A percentile compares a stretch with the other conserved stretches of the same genome.
phyloP scores from a whole-genome alignment of 2,329 filamentous ascomycete genomes.

The Elsinoe fawcettii region DNA sequence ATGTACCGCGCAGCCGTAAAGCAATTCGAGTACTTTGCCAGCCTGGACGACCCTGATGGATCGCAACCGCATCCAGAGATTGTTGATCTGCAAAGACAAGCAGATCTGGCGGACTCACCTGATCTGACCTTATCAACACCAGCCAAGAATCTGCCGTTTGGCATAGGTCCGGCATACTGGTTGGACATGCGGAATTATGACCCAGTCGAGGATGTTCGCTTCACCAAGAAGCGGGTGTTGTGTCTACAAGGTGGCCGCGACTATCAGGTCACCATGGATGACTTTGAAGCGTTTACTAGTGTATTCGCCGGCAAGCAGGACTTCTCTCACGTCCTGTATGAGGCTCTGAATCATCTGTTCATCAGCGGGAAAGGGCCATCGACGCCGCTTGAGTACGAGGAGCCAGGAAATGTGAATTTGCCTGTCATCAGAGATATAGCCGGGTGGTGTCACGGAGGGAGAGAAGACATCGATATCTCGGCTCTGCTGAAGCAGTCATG shows the following conservation, averaged over 20 bases:
- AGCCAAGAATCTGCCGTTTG: neutral
- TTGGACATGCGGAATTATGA: constrained; percentile 9
- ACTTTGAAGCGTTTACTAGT: neutral
- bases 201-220: neutral
- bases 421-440: neutral
- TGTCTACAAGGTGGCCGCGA: constrained; percentile 8
- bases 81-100: neutral
- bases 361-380: neutral
- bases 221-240: neutral
- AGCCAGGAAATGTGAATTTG: neutral
- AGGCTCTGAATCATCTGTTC: constrained; percentile 3
- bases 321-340: neutral
- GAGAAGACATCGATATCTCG: neutral
- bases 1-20: neutral
- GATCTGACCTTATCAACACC: neutral
- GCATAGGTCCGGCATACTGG: constrained; percentile 5
- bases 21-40: constrained; percentile 11
- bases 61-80: neutral
- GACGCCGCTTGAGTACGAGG: neutral
- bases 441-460: neutral
- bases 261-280: constrained; percentile 9
- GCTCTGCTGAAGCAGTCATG: neutral
- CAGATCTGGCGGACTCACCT: constrained; percentile 1
- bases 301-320: neutral
- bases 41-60: neutral